These are phyloP conservation scores for Exophiala mesophila DNA, from an alignment of 2,329 filamentous ascomycete genomes.

Conservation along the genomic window DNA sequence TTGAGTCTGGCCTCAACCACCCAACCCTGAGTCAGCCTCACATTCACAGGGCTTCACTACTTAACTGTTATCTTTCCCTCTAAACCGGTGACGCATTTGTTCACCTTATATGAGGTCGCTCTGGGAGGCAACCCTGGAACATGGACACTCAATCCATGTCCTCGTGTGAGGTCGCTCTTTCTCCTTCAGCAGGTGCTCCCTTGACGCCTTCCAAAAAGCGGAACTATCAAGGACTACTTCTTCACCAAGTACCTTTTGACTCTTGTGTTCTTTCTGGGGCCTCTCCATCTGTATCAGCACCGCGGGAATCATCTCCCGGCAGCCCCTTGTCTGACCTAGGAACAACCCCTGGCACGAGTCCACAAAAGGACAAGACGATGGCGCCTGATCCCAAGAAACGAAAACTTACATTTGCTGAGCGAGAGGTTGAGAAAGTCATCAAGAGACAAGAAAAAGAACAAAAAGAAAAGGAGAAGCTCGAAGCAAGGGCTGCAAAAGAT, in stretches of 20 bases:
- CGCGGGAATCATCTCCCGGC: slow-evolving; percentile 8
- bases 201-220: slow-evolving; percentile 16
- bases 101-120: too few species aligned
- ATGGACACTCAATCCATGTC: neutral
- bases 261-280: too few species aligned
- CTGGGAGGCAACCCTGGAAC: neutral
- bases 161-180: neutral
- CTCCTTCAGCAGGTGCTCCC: neutral
- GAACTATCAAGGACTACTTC: slow-evolving; percentile 15
- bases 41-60: too few species aligned
- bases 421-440: slow-evolving; percentile 26
- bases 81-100: too few species aligned
- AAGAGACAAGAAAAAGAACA: slow-evolving; percentile 32
- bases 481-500: slow-evolving; percentile 26
- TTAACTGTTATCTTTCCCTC: too few species aligned
- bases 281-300: too few species aligned
- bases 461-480: slow-evolving; percentile 33
- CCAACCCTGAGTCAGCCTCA: too few species aligned
- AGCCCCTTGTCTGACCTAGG: slow-evolving; percentile 22
- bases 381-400: slow-evolving; percentile 26
- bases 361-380: slow-evolving; percentile 8
- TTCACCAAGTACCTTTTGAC: too few species aligned
- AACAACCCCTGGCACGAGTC: slow-evolving; percentile 13
- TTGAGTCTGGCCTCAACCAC: too few species aligned
- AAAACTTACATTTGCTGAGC: slow-evolving; percentile 26